Evolutionary conservation across 192 early-diverging fungal species (phyloP), one percentile per base, ranked within the genome.

Genomic region (Spinellus fusiger): DNA sequence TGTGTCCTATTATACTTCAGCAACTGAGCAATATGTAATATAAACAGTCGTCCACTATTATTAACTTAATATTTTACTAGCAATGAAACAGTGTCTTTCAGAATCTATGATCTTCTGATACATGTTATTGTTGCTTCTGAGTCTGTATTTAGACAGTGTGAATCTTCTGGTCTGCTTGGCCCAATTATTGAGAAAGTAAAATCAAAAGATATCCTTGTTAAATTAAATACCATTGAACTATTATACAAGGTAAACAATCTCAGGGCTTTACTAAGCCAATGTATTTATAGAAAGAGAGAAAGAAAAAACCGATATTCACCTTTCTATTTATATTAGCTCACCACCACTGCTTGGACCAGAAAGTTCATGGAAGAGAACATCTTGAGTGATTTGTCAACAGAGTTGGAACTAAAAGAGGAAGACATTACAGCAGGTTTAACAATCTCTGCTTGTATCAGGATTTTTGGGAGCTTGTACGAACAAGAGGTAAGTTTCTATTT

Each of bases 161-260:
- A 78, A 16, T 16, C 37, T 13, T 64, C 68, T 1, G 76, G 68
- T 33, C 33, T 77, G 3, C 46, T 82, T 18, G 27, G 64, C 16
- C 22, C 50, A 16, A 38, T 82, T n/a, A 48, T 62, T 13, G 52
- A 48, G 7, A 73, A 78, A 46, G 28, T 77, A 18, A 56, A 76
- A 6, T 65, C 64, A 1, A 35, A 51, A 27, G 80, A 82, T 51
- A 32, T 80, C 6, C 62, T 82, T 64, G 8, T 72, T 7, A 64
- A 61, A 23, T 56, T 80, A 12, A 82, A 82, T 57, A 73, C 74
- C 6, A 61, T 82, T 23, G 75, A 82, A 54, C 50, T 75, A 7
- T 56, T 80, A 46, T 60, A 48, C 16, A 56, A 77, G 76, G 80
- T 80, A 59, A 50, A 29, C n/a, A 23, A 35, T 31, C n/a, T 32